phyloP scores from a whole-genome alignment of 257 asterid genomes.

The Solanum tarijense region DNA sequence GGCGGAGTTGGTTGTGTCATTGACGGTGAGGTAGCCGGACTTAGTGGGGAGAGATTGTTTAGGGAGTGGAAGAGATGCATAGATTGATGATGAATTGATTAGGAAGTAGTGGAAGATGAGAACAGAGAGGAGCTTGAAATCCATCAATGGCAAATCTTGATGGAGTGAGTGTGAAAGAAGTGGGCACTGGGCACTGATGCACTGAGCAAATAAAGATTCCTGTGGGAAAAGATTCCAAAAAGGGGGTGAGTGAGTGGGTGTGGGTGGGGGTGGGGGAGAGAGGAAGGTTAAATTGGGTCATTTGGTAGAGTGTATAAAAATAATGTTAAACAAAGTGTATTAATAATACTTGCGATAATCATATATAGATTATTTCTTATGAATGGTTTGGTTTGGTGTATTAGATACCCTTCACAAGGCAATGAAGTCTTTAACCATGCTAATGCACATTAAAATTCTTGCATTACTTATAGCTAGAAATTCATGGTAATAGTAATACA shows the following conservation, averaged over 20 bases:
- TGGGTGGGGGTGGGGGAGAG: no score
- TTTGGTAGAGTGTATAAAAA: no score
- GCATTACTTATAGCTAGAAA: no score
- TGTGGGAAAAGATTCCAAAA: neutral
- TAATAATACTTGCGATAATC: no score
- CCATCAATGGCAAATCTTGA: neutral
- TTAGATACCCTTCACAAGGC: no score
- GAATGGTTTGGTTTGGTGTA: no score
- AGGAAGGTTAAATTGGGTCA: no score
- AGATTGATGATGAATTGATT: conserved; percentile 8
- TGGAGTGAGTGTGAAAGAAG: neutral
- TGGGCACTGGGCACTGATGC: neutral
- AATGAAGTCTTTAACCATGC: no score
- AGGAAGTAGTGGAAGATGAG: conserved; percentile 23
- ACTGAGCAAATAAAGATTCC: neutral
- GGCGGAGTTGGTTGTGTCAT: conserved; percentile 58
- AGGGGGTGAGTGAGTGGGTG: no score
- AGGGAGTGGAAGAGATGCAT: conserved; percentile 26
- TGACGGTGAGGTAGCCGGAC: conserved; percentile 65
- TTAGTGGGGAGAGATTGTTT: conserved; percentile 56
- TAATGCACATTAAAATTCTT: no score
- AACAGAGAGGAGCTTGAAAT: conserved; percentile 23
- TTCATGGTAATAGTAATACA: neutral
- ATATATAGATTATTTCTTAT: no score
- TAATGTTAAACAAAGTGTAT: no score